Evolutionary conservation across 2,329 filamentous ascomycete genomes (phyloP).

Genomic region (Colletotrichum aenigma): DNA sequence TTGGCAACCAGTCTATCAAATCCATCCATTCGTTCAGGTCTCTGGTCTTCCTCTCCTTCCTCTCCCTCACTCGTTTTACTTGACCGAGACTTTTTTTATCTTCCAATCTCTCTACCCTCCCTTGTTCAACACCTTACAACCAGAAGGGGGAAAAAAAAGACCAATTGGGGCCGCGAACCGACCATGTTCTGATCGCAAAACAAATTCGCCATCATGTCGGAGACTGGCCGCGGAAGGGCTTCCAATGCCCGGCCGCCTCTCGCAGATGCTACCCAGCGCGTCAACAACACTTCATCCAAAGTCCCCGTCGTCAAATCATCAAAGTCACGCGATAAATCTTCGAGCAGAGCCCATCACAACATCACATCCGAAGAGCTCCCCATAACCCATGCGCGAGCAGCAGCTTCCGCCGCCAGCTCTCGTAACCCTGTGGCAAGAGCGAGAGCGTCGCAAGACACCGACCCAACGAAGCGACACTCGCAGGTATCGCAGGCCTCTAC

Average conservation of each 20-base stretch:
- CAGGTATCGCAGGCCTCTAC: constrained; percentile 45
- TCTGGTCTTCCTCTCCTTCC: background rate
- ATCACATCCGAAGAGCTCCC: constrained; percentile 4
- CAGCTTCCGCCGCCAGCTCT: constrained; percentile 12
- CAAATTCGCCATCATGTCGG: constrained; percentile 14
- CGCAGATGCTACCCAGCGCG: constrained; percentile 50
- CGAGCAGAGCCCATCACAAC: background rate
- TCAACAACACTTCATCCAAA: constrained; percentile 42
- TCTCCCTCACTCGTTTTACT: constrained; percentile 9
- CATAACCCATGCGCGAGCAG: background rate
- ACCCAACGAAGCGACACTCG: constrained; percentile 41
- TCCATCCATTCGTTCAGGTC: constrained; percentile 17
- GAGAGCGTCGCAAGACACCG: constrained; percentile 31
- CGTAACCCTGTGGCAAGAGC: constrained; percentile 24
- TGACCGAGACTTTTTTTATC: constrained; percentile 4
- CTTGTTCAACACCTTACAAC: background rate
- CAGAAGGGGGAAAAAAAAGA: background rate
- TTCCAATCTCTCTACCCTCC: background rate
- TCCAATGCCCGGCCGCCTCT: constrained; percentile 41
- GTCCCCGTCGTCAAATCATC: constrained; percentile 27
- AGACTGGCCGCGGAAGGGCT: constrained; percentile 8
- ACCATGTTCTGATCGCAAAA: constrained; percentile 13
- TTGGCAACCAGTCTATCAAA: constrained; percentile 18
- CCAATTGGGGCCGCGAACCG: background rate
- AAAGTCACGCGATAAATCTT: constrained; percentile 32